Base-by-base conservation (phyloP, 2,329 filamentous ascomycete genomes). In the Drechmeria coniospora region DNA sequence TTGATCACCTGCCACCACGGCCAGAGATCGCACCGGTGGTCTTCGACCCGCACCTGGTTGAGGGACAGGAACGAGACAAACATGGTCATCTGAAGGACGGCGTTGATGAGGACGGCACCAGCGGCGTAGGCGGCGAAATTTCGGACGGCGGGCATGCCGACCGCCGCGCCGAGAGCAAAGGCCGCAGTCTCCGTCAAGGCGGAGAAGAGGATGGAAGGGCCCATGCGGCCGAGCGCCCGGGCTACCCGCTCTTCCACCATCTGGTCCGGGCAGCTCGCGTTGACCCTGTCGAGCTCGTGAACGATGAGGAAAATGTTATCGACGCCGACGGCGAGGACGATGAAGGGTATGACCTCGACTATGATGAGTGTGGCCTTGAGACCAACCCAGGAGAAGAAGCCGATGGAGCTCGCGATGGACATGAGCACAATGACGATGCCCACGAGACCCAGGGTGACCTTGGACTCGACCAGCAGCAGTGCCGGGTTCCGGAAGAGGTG, bases 281-380 rank as follows among this genome's bases (percentile, higher is more conserved):
- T 98, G 47, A 94, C 80, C 17, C 90, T 71, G 49, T 98, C 90
- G 33, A 98, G 92, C 53, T 98, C 90, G 53, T 98, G 90, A 1
- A 98, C 90, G 33, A 98, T 93, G 31, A 98, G 61, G 57, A 98
- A 98, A 43, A 98, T 95, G 47, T 98, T 98, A 64, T 98, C 90
- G 3, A 98, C 92, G 25, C 90, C 90, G 16, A 98, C 86, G 9
- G 90, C 90, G 13, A 98, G 61, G 8, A 98, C 87, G 37, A 98
- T 76, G 53, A 98, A 98, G 0, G 90, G 90, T 38, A 98, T 98
- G 35, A 98, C 90, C 48, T 98, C 90, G 4, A 92, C 87, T 35
- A 98, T 98, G 45, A 98, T 98, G 39, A 98, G 62, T 0, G 90
- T 98, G 10, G 87, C 90, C 54, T 92, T 94, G 44, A 98, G 71